Conservation (phyloP, 495 filamentous ascomycete genomes). For the Trypethelium eluteriae region DNA sequence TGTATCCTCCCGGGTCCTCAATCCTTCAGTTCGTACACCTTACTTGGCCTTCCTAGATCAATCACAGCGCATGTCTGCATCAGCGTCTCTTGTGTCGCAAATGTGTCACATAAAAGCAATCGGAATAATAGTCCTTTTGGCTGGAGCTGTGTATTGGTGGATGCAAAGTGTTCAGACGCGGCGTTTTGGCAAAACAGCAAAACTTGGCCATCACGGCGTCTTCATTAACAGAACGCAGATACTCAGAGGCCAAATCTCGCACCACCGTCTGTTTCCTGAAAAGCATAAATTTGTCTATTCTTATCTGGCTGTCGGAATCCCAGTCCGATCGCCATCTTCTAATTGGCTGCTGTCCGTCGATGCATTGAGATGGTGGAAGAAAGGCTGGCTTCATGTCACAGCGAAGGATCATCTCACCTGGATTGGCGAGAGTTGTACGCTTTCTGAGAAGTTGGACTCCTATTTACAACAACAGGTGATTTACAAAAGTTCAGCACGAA, state of each 20-base stretch:
- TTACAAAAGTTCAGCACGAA: not conserved
- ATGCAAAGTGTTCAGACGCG: not conserved
- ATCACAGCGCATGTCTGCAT: not conserved
- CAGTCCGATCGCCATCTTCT: not conserved
- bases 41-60: not conserved
- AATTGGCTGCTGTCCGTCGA: not conserved
- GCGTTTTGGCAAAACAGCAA: not conserved
- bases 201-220: not conserved
- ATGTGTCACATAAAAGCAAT: not conserved
- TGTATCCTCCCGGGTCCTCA: not conserved
- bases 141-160: not conserved
- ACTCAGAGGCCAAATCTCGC: not conserved
- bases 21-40: not conserved
- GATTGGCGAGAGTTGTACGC: not conserved
- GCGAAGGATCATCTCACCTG: constrained; percentile 1
- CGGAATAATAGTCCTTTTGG: not conserved
- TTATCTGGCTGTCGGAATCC: not conserved
- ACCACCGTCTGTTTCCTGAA: not conserved
- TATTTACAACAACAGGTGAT: not conserved
- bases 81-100: not conserved
- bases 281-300: not conserved
- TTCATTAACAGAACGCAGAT: not conserved
- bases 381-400: constrained; percentile 2
- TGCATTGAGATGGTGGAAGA: not conserved
- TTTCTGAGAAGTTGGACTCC: not conserved